Evolutionary conservation across 768 basidiomycete species (phyloP).

Genomic region (Coprinopsis marcescibilis): DNA sequence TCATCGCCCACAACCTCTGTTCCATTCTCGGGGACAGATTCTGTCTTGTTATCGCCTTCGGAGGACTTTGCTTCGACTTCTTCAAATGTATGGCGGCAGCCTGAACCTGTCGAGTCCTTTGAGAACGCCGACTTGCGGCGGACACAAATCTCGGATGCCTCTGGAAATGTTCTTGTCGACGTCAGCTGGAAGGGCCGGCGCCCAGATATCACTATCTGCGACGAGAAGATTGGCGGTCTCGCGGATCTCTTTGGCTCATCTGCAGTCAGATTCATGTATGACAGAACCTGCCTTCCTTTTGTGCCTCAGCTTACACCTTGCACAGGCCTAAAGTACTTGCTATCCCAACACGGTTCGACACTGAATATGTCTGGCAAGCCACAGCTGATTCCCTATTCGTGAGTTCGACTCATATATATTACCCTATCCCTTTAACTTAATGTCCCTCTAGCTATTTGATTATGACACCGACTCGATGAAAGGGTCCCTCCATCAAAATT

Average conservation of each 20-base stretch:
- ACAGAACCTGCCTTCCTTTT: constrained; percentile 1
- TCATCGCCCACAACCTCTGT: constrained; percentile 17
- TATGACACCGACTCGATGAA: constrained; percentile 43
- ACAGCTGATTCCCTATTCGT: constrained; percentile 49
- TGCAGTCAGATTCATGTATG: constrained; percentile 50
- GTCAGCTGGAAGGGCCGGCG: constrained; percentile 50
- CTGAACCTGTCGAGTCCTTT: constrained; percentile 7
- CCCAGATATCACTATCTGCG: constrained; percentile 45
- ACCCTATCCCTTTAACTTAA: constrained; percentile 5
- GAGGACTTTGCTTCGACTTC: constrained; percentile 7
- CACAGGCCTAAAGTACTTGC: constrained; percentile 52
- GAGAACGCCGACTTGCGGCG: constrained; percentile 24
- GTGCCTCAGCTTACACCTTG: constrained; percentile 5
- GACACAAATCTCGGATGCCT: constrained; percentile 39
- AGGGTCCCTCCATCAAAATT: constrained; percentile 48
- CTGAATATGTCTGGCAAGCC: constrained; percentile 55
- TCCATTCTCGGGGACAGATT: constrained; percentile 10
- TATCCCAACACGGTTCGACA: constrained; percentile 58
- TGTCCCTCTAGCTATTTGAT: constrained; percentile 39
- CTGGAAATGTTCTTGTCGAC: constrained; percentile 37
- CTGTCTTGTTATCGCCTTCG: neutral
- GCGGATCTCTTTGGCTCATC: constrained; percentile 54
- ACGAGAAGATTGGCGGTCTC: constrained; percentile 45
- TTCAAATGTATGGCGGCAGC: neutral
- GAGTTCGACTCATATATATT: constrained; percentile 15